Evolutionary conservation across 306 rosid genomes (phyloP), one percentile per base, ranked within the genome.

Genomic region (Arachis hypogaea): DNA sequence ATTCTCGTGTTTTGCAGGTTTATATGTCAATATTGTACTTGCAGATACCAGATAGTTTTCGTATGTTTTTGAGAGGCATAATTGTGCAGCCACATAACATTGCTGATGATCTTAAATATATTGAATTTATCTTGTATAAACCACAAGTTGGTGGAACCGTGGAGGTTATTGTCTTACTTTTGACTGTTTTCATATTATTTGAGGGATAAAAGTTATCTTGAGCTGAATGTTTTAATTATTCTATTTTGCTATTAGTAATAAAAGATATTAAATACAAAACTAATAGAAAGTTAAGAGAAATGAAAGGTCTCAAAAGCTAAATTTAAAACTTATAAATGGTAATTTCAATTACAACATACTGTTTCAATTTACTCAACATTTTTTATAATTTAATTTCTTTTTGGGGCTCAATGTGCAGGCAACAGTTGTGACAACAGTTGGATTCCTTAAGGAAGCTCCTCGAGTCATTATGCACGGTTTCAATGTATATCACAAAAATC

Each of bases 371-470:
- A n/a, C 63, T 16, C 14, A 14, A 5, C 38, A 45, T 73, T 49
- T 30, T 22, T 61, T 46, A 12, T 54, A 63, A 33, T 55, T 59
- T 61, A 0, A 67, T 43, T 67, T 46, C 59, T 64, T 54, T 68
- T 69, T 67, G 11, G 59, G n/a, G 54, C 73, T 75, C 62, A 16
- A 28, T 72, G 52, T 86, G 80, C 60, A 89, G 99, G 97, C 78
- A 61, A 47, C 76, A 74, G 74, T 81, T 76, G 72, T 92, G 73
- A 90, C 96, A 4, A 91, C 97, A 57, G 87, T 94, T 72, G 99
- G 99, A 68, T 94, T 89, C 88, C 85, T 91, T 52, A 94, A 89
- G 73, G 99, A 94, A 70, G 97, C 97, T 79, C 99, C 99, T 5
- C 63, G 43, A 2, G 81, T 94, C 76, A 72, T 59, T 74, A 55